phyloP scores from a whole-genome alignment of 2,329 filamentous ascomycete species.

The Byssothecium circinans region DNA sequence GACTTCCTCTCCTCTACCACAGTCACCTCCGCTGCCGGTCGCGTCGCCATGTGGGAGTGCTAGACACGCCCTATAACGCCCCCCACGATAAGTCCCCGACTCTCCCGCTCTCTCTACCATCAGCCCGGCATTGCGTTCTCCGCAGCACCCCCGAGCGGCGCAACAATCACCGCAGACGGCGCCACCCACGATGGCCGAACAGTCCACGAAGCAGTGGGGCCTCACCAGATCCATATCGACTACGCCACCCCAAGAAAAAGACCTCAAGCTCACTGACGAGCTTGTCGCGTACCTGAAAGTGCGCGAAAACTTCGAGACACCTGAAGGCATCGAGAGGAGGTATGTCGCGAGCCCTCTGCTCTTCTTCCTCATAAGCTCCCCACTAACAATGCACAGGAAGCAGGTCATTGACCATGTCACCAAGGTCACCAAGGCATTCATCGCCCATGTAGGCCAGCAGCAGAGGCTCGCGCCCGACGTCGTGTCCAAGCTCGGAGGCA shows the following conservation, averaged over 20 bases:
- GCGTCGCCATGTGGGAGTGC: conserved; percentile 35
- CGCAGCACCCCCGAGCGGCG: conserved; percentile 23
- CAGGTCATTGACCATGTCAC: conserved; percentile 76
- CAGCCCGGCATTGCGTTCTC: conserved; percentile 12
- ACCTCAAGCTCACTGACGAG: conserved; percentile 74
- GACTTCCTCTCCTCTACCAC: conserved; percentile 15
- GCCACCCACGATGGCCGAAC: conserved; percentile 34
- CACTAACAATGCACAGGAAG: conserved; percentile 54
- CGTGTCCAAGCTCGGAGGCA: conserved; percentile 82
- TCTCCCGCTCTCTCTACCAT: conserved; percentile 5
- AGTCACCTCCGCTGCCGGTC: neutral
- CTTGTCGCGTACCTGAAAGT: conserved; percentile 81
- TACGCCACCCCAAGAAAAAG: conserved; percentile 72
- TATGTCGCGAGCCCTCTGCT: conserved; percentile 38
- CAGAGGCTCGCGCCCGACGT: conserved; percentile 75
- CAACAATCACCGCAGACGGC: conserved; percentile 14
- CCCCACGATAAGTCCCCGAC: neutral
- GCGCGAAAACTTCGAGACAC: conserved; percentile 89
- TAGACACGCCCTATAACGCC: neutral
- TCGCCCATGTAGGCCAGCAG: conserved; percentile 74
- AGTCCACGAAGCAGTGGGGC: conserved; percentile 57
- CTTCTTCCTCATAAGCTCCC: neutral
- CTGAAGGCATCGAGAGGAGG: conserved; percentile 82
- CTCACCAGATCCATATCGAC: conserved; percentile 83
- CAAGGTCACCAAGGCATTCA: conserved; percentile 80